Conservation (phyloP, 768 basidiomycete species). For the Strobilomyces dryophilus region DNA sequence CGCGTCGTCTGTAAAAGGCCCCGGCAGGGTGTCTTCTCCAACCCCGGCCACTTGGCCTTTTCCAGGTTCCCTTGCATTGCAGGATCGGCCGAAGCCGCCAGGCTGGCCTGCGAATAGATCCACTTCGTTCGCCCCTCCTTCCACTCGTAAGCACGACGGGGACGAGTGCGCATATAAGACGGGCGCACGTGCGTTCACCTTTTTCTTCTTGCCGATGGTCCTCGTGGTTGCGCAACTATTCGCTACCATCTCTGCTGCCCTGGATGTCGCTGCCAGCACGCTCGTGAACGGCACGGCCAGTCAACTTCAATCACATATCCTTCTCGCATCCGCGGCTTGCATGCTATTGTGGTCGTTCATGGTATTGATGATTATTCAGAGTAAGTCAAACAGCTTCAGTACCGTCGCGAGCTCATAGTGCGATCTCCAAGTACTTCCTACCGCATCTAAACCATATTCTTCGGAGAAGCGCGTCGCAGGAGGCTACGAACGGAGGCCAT, state of each 20-base stretch:
- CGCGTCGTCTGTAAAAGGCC: conserved; percentile 2
- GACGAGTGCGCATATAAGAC: neutral
- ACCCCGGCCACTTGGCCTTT: conserved; percentile 32
- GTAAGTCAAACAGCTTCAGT: conserved; percentile 14
- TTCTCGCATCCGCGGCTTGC: conserved; percentile 20
- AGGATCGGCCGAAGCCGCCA: neutral
- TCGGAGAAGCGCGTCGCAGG: conserved; percentile 7
- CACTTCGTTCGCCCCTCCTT: neutral
- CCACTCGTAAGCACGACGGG: neutral
- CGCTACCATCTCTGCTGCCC: conserved; percentile 21
- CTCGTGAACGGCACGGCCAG: conserved; percentile 1
- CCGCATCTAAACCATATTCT: neutral
- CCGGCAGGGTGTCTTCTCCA: conserved; percentile 26
- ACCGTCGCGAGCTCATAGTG: conserved; percentile 1
- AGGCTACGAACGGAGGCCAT: neutral
- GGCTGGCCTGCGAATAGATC: neutral
- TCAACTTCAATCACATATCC: conserved; percentile 3
- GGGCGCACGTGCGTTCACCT: neutral
- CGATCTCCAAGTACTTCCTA: conserved; percentile 21
- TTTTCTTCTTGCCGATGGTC: conserved; percentile 8
- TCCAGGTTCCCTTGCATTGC: conserved; percentile 26
- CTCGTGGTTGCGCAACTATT: conserved; percentile 20
- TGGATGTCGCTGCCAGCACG: conserved; percentile 16
- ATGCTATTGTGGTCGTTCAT: conserved; percentile 23
- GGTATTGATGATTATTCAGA: conserved; percentile 16